Evolutionary conservation across 1,284 basidiomycete genomes (phyloP), one percentile per base, ranked within the genome.

Genomic region (Phylloporus gajari): DNA sequence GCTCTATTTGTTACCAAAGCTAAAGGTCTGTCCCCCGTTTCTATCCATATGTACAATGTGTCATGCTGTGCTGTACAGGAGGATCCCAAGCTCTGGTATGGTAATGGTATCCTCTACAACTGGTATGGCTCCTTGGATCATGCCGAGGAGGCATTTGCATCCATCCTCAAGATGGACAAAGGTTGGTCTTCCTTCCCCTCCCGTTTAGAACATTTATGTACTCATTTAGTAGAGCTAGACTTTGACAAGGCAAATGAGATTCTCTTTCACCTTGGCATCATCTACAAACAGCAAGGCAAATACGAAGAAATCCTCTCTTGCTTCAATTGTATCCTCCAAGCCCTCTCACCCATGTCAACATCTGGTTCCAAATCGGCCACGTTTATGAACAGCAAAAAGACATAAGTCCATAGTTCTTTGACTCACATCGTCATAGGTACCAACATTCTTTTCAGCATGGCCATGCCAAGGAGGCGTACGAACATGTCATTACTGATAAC

Each of bases 231-330:
- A 87, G 86, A 88, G 75, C 79, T 86, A 92, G 97, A 97, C 83
- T 99, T 99, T 79, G 97, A 99, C 87, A 99, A 99, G 87, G 95
- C 97, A 59, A 99, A 99, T 83, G 98, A 99, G 82, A 99, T 99
- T 75, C 93, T 98, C 69, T 99, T 99, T 87, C 92, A 97, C 35
- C 90, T 99, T 11, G 98, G 98, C 48, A 99, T 99, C 80, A 99
- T 99, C 76, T 99, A 99, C 90, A 99, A 99, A 86, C 97, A 99
- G 81, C 97, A 99, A 83, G 92, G 94, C 81, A 98, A 98, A 85
- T 97, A 95, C 78, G 85, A 90, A 6, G 93, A 95, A 30, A 94
- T 92, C 38, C 88, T 98, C 32, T 90, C 92, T 68, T 98, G 97
- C 86, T 99, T 99, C 86, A 95, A 97, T 79, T 95, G 95, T 80